These are phyloP conservation scores for Lepidium africanum DNA, from an alignment of 345 rosid species.

Conservation along the genomic window DNA sequence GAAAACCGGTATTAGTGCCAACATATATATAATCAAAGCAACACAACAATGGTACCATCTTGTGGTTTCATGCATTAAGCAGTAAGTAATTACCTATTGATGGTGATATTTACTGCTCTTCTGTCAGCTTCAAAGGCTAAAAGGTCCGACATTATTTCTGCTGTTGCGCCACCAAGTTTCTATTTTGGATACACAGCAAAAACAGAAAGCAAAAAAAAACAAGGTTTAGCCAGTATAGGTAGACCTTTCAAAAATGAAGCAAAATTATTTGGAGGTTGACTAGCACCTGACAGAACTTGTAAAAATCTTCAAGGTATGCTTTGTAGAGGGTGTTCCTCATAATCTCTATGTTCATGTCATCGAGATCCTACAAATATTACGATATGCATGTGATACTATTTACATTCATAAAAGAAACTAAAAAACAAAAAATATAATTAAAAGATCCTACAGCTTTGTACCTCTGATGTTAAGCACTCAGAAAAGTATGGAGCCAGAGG, in stretches of 20 bases:
- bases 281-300: slow-evolving; percentile 89
- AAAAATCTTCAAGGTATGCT: slow-evolving; percentile 94
- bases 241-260: not conserved
- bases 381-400: not conserved
- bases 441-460: slow-evolving; percentile 4
- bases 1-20: not conserved
- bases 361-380: slow-evolving; percentile 54
- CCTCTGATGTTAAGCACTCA: slow-evolving; percentile 98
- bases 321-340: slow-evolving; percentile 96
- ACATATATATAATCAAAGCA: not conserved
- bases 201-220: no score
- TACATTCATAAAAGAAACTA: not conserved
- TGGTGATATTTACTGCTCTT: slow-evolving; percentile 92
- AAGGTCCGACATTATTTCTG: slow-evolving; percentile 98
- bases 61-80: not conserved
- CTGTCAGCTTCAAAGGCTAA: slow-evolving; percentile 95
- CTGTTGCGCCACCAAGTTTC: slow-evolving; percentile 99
- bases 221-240: not conserved
- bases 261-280: not conserved
- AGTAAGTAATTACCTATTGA: slow-evolving; percentile 55
- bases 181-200: slow-evolving; percentile 3
- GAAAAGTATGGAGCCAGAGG: slow-evolving; percentile 98
- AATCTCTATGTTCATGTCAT: slow-evolving; percentile 97
- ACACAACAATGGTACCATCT: not conserved
- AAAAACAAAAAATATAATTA: not conserved